Conservation (phyloP, 2,329 filamentous ascomycete genomes). For the Fusarium pseudonygamai region DNA sequence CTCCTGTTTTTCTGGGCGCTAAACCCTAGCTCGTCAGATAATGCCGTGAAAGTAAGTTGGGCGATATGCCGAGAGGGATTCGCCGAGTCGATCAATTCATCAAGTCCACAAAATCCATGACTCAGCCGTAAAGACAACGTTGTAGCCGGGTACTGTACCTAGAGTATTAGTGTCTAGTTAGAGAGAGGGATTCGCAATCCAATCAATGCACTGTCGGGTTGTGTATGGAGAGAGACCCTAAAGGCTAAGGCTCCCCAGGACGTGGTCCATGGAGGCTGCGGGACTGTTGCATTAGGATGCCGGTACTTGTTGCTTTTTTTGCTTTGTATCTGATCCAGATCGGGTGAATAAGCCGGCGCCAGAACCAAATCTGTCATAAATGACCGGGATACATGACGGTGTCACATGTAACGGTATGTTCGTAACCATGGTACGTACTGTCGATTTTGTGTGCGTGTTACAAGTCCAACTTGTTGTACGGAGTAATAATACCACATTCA, state of each 20-base stretch:
- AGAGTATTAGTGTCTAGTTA: background rate
- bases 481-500: background rate
- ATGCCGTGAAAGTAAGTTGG: constrained; percentile 27
- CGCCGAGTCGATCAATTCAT: constrained; percentile 23
- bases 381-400: constrained; percentile 6
- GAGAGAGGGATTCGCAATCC: background rate
- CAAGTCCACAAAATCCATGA: constrained; percentile 2
- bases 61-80: constrained; percentile 26
- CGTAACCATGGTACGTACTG: background rate
- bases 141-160: constrained; percentile 16
- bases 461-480: background rate
- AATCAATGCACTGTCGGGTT: constrained; percentile 5
- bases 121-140: constrained; percentile 8
- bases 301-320: constrained; percentile 35
- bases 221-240: background rate
- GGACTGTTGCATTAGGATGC: constrained; percentile 33
- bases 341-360: constrained; percentile 31
- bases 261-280: background rate
- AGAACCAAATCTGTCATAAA: constrained; percentile 24
- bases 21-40: constrained; percentile 7
- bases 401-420: constrained; percentile 21
- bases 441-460: background rate
- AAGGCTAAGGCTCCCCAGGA: constrained; percentile 3
- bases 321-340: constrained; percentile 37
- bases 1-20: background rate